Percentiles rank a stretch among this genome's conserved stretches.
These are phyloP conservation scores for Penicillium sp. DNA, from an alignment of 2,329 filamentous ascomycete species.

Conservation along the genomic window DNA sequence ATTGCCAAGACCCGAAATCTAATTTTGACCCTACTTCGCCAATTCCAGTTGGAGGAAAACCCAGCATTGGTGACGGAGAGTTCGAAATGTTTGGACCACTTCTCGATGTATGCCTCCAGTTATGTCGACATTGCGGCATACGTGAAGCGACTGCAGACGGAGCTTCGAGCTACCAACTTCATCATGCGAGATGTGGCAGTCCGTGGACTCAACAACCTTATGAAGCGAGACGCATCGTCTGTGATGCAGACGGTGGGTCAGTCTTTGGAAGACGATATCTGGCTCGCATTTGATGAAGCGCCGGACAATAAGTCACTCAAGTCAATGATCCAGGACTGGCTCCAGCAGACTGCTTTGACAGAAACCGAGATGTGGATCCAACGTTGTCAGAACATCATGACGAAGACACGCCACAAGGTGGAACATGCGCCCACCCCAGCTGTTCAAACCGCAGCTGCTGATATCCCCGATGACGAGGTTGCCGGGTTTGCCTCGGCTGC, in stretches of 20 bases:
- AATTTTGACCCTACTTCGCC: slow-evolving; percentile 78
- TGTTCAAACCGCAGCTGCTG: slow-evolving; percentile 55
- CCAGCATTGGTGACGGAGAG: slow-evolving; percentile 70
- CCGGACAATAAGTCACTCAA: slow-evolving; percentile 76
- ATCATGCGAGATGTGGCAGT: slow-evolving; percentile 76
- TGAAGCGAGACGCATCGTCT: slow-evolving; percentile 85
- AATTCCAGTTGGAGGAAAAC: slow-evolving; percentile 75
- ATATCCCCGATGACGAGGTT: slow-evolving; percentile 92
- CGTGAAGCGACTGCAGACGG: slow-evolving; percentile 74
- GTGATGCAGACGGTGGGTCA: slow-evolving; percentile 72
- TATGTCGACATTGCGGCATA: slow-evolving; percentile 82
- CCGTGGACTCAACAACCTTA: slow-evolving; percentile 86
- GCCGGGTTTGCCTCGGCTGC: slow-evolving; percentile 87
- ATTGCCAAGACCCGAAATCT: slow-evolving; percentile 87
- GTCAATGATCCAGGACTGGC: slow-evolving; percentile 88
- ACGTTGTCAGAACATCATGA: slow-evolving; percentile 82
- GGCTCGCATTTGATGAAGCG: slow-evolving; percentile 77
- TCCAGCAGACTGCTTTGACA: slow-evolving; percentile 79
- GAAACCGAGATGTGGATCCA: slow-evolving; percentile 85
- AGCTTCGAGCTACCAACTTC: slow-evolving; percentile 66
- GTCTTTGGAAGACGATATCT: slow-evolving; percentile 85
- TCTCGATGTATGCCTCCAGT: slow-evolving; percentile 86
- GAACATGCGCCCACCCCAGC: slow-evolving; percentile 41
- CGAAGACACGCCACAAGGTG: slow-evolving; percentile 72
- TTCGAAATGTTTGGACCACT: slow-evolving; percentile 80